Base-by-base conservation (phyloP, 441 rosid genomes). In the Arabidopsis hybrid region DNA sequence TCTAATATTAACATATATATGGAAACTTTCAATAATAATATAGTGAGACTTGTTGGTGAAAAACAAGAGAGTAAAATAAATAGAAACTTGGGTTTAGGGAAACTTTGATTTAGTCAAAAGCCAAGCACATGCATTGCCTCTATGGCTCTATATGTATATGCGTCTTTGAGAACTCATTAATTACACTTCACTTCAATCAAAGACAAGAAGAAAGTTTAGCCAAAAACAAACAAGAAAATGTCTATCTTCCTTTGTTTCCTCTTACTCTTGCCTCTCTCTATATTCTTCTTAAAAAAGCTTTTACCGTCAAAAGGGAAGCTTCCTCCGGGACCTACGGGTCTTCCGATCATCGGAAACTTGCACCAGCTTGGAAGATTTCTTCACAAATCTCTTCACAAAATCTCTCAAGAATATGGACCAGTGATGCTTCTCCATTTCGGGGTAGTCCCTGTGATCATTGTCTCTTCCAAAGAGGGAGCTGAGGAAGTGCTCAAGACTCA, bases 291-390 rank as follows among this genome's bases (percentile, higher is more conserved):
- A 2, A 69, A 36, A 56, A 69, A 63, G 17, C 29, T 70, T 39
- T 49, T 11, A 47, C 2, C 16, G 0, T 47, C 63, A 1, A 70
- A 57, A 38, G 46, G 42, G 10, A 65, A 65, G 21, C 82, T 77
- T 69, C 85, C 83, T 42, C 88, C 89, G 13, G 60, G 88, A 59
- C 91, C 91, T 51, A 72, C 39, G 2, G 71, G 69, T 76, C 81
- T 85, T 35, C 91, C 91, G 3, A 59, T 87, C 17, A 18, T 87
- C 2, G 91, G 91, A 35, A 87, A 87, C 66, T 73, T 85, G 58
- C 88, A 80, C 71, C 92, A 85, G 34, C 46, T 88, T 50, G 77
- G 81, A 1, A 36, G 67, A 8, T 71, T 74, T 71, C 82, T 74
- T 60, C 87, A 83, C 62, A 77, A 67, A 69, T 77, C 88, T 72